Evolutionary conservation across 306 rosid species (phyloP), one percentile per base, ranked within the genome.

Genomic region (Alnus rubra): DNA sequence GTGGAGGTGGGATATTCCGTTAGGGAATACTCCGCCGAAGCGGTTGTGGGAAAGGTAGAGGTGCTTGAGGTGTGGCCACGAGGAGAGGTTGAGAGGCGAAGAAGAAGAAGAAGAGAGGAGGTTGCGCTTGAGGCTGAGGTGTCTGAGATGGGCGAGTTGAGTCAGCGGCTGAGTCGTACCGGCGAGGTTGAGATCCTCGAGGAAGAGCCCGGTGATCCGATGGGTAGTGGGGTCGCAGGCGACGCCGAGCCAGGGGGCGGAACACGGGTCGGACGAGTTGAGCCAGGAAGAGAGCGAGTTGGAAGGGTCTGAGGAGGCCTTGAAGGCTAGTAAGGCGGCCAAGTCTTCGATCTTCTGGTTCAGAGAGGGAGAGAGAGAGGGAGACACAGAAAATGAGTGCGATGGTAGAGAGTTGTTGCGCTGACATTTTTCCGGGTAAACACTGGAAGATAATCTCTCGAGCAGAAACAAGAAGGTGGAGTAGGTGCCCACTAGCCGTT

Each of bases 171-270:
- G 74, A 69, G 73, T n/a, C 10, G 83, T 45, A 5, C 86, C 83
- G 39, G 75, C 48, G 19, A 83, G 81, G 47, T 72, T 68, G 33
- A 83, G 81, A 18, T 47, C 64, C 58, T 79, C 81, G 4, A 83
- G 83, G 1, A 79, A 78, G 16, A 83, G 78, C 30, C 64, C 23
- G 1, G 75, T 75, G 78, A 83, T 73, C n/a, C 45, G 78, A 1
- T 54, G 31, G 58, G 83, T 69, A 1, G 12, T 16, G 9, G 65
- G 33, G 64, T 83, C 62, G 81, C 87, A 83, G 5, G 78, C 28
- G 78, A 83, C 81, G 14, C 87, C 87, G 28, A 76, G 74, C 87
- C 83, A 83, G 2, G 74, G 23, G 2, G 58, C 37, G 55, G 78
- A 76, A 59, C 45, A 42, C 8, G 45, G 45, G 45, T 42, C 45